Percentiles rank a stretch among this genome's conserved stretches.
Conservation (phyloP, 2,329 filamentous ascomycete genomes). For the Fusarium albidum region DNA sequence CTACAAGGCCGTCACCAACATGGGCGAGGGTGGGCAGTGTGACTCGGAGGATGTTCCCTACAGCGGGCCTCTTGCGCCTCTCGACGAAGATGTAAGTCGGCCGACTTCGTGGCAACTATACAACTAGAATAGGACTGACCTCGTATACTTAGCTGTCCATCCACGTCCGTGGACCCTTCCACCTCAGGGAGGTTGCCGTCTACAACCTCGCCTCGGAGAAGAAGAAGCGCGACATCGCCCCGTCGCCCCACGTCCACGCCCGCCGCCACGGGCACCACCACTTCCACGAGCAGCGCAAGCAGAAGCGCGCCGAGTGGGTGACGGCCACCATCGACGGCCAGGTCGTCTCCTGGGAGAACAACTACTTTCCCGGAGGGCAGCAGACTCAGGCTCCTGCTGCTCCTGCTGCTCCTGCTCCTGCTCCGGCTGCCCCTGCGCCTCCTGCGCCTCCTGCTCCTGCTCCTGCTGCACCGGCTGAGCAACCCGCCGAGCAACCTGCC, state of each 20-base stretch:
- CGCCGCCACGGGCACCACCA: conserved; percentile 57
- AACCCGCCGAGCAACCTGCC: background rate
- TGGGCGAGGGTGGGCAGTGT: conserved; percentile 66
- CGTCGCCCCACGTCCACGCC: conserved; percentile 42
- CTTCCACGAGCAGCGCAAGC: conserved; percentile 54
- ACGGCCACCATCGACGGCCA: conserved; percentile 67
- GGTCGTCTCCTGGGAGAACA: conserved; percentile 66
- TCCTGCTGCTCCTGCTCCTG: conserved; percentile 27
- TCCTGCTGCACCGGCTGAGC: conserved; percentile 11
- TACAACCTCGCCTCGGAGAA: conserved; percentile 62
- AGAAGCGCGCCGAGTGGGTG: conserved; percentile 59
- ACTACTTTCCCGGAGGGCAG: conserved; percentile 56
- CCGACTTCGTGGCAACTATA: background rate
- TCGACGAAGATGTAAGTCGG: conserved; percentile 72
- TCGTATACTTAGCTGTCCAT: conserved; percentile 69
- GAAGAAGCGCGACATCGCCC: conserved; percentile 39
- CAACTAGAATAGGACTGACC: background rate
- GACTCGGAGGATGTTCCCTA: conserved; percentile 60
- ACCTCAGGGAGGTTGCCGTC: conserved; percentile 72
- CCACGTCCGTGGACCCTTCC: conserved; percentile 75
- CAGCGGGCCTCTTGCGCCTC: conserved; percentile 69
- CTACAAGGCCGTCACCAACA: conserved; percentile 71
- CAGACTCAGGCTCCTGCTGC: conserved; percentile 29
- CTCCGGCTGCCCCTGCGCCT: conserved; percentile 22
- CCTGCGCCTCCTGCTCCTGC: conserved; percentile 26